These are phyloP conservation scores for Trypanosoma cruzi DNA, from an alignment of 208 protist genomes.

Conservation along the genomic window DNA sequence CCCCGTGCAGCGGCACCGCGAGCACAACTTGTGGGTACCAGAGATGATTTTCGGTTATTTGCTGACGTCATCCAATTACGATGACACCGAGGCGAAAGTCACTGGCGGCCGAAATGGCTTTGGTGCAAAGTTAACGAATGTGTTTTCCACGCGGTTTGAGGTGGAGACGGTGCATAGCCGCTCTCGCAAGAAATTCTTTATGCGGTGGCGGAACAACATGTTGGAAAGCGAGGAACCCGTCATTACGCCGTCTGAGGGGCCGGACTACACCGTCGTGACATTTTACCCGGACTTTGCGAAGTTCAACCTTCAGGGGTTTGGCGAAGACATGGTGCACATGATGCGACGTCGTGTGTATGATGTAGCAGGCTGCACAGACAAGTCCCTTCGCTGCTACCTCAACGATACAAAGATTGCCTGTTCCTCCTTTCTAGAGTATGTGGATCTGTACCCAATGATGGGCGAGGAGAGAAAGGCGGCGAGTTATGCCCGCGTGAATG, in stretches of 20 bases:
- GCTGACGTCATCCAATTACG: slow-evolving; percentile 99
- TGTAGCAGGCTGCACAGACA: slow-evolving; percentile 96
- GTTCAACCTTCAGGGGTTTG: slow-evolving; percentile 97
- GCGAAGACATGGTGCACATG: slow-evolving; percentile 97
- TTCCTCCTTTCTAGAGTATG: slow-evolving; percentile 98
- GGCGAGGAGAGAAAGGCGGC: slow-evolving; percentile 77
- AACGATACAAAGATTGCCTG: slow-evolving; percentile 96
- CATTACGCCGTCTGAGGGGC: slow-evolving; percentile 73
- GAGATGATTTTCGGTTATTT: slow-evolving; percentile 99
- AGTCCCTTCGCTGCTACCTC: slow-evolving; percentile 94
- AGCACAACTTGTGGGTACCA: slow-evolving; percentile 98
- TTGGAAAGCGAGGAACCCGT: slow-evolving; percentile 87
- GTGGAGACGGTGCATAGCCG: slow-evolving; percentile 97
- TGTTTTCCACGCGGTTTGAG: slow-evolving; percentile 98
- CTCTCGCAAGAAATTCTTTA: slow-evolving; percentile 93
- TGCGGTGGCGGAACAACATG: slow-evolving; percentile 99
- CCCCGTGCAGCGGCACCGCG: slow-evolving; percentile 96
- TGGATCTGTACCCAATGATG: slow-evolving; percentile 95
- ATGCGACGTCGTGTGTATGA: slow-evolving; percentile 99
- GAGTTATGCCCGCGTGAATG: slow-evolving; percentile 88
- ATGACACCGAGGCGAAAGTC: slow-evolving; percentile 98
- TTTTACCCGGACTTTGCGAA: slow-evolving; percentile 98
- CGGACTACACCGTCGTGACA: slow-evolving; percentile 98
- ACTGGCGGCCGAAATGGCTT: slow-evolving; percentile 97
- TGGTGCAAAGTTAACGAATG: slow-evolving; percentile 99